Conservation (phyloP, 1,284 basidiomycete genomes). For the Microbotryomycetes sp. region DNA sequence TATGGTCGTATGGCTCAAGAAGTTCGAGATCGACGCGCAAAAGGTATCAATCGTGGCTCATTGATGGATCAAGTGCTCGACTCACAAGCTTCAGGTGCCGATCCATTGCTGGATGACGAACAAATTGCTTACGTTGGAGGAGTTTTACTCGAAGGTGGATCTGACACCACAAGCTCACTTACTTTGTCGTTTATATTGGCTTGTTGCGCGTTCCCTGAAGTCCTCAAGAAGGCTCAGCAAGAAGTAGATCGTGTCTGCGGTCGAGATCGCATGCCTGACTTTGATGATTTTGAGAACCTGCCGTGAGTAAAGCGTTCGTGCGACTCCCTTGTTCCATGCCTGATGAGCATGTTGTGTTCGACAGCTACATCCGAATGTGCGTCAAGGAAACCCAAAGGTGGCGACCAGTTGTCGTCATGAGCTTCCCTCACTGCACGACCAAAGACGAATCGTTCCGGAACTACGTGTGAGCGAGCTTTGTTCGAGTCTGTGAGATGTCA, state of each 20-base stretch:
- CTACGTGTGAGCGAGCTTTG: background rate
- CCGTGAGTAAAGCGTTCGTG: no score
- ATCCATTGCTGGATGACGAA: slow-evolving; percentile 15
- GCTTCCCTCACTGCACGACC: slow-evolving; percentile 6
- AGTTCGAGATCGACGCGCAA: slow-evolving; percentile 1
- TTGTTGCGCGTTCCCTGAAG: slow-evolving; percentile 27
- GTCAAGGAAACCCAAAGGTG: slow-evolving; percentile 37
- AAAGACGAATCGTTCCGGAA: slow-evolving; percentile 13
- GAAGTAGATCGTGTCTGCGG: slow-evolving; percentile 36
- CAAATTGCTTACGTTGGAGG: slow-evolving; percentile 18
- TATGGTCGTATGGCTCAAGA: slow-evolving; percentile 1
- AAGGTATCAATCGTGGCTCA: slow-evolving; percentile 8
- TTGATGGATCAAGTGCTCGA: slow-evolving; percentile 14
- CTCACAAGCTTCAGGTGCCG: slow-evolving; percentile 1
- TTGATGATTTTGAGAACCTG: slow-evolving; percentile 32
- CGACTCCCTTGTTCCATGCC: no score
- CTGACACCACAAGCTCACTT: slow-evolving; percentile 12
- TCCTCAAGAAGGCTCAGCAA: slow-evolving; percentile 24
- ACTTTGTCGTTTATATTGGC: slow-evolving; percentile 35
- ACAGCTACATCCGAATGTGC: slow-evolving; percentile 31
- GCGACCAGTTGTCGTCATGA: slow-evolving; percentile 33
- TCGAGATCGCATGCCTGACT: slow-evolving; percentile 30
- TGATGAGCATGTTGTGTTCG: no score
- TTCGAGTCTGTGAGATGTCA: background rate
- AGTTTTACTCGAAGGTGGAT: slow-evolving; percentile 14